These are phyloP conservation scores for Shiraia bambusicola DNA, from an alignment of 2,329 filamentous ascomycete genomes.

Conservation along the genomic window DNA sequence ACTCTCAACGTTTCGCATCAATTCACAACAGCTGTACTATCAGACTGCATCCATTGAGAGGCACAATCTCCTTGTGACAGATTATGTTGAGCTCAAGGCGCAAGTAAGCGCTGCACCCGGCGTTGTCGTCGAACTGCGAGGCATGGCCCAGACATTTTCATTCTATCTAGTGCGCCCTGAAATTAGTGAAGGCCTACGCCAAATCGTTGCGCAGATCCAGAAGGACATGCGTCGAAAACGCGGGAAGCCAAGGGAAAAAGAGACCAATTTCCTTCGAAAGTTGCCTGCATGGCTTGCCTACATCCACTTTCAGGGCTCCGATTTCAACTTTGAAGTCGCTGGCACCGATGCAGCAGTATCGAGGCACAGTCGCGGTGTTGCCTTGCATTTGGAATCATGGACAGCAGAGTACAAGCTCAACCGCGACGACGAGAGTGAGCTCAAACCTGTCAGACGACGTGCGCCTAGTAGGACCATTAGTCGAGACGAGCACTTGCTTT, in stretches of 20 bases:
- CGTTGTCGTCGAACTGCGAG: conserved; percentile 76
- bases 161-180: conserved; percentile 88
- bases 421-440: conserved; percentile 65
- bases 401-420: conserved; percentile 86
- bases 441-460: conserved; percentile 64
- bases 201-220: conserved; percentile 83
- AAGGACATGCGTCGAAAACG: conserved; percentile 43
- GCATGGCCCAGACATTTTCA: conserved; percentile 81
- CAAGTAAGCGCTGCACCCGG: conserved; percentile 84
- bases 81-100: conserved; percentile 82
- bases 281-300: conserved; percentile 83
- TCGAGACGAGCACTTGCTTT: conserved; percentile 64
- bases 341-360: conserved; percentile 85
- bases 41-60: conserved; percentile 80
- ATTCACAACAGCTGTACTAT: conserved; percentile 90
- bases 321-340: conserved; percentile 88
- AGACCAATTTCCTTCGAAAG: conserved; percentile 67
- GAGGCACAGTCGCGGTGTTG: conserved; percentile 76
- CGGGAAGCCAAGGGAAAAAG: conserved; percentile 44
- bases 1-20: conserved; percentile 76
- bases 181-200: conserved; percentile 86
- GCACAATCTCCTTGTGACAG: conserved; percentile 84
- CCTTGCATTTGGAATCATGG: conserved; percentile 84
- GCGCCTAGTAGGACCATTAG: conserved; percentile 64
- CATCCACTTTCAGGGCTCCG: conserved; percentile 80